phyloP scores from a whole-genome alignment of 495 filamentous ascomycete species.

The Xylaria acuta region DNA sequence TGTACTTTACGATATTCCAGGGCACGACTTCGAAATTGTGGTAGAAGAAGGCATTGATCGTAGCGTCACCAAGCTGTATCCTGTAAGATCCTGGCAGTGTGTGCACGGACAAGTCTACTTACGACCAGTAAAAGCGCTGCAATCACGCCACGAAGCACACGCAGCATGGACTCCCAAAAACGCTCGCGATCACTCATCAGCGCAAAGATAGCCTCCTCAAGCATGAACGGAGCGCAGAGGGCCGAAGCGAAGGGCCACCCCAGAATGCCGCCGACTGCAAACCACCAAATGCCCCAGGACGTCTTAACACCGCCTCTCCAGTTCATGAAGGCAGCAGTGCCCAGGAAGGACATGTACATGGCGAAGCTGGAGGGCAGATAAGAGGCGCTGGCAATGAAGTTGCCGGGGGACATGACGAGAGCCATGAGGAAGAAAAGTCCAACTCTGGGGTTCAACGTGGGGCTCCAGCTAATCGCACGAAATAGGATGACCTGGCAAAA shows the following conservation, averaged over 20 bases:
- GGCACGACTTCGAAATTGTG: conserved; percentile 76
- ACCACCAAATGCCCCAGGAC: conserved; percentile 86
- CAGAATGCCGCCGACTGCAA: conserved; percentile 84
- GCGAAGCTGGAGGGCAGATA: conserved; percentile 95
- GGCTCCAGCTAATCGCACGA: conserved; percentile 66
- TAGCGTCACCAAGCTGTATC: conserved; percentile 53
- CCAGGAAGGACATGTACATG: conserved; percentile 93
- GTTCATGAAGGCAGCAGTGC: conserved; percentile 86
- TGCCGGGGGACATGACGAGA: conserved; percentile 80
- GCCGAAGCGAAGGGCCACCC: conserved; percentile 96
- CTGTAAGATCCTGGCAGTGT: conserved; percentile 30
- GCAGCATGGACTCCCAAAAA: conserved; percentile 59
- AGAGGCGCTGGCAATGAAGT: conserved; percentile 87
- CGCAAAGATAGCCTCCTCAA: conserved; percentile 75
- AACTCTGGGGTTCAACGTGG: conserved; percentile 74
- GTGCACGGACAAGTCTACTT: conserved; percentile 44
- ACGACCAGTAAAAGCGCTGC: conserved; percentile 73
- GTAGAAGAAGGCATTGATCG: conserved; percentile 82
- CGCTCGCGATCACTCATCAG: conserved; percentile 62
- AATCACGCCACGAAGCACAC: conserved; percentile 70
- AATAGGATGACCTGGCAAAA: conserved; percentile 82
- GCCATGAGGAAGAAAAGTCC: conserved; percentile 82
- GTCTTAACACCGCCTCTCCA: conserved; percentile 77
- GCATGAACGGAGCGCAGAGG: conserved; percentile 78
- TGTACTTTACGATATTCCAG: conserved; percentile 95